Evolutionary conservation across 768 basidiomycete species (phyloP), one percentile per base, ranked within the genome.

Genomic region (Fomitopsis pulvina): DNA sequence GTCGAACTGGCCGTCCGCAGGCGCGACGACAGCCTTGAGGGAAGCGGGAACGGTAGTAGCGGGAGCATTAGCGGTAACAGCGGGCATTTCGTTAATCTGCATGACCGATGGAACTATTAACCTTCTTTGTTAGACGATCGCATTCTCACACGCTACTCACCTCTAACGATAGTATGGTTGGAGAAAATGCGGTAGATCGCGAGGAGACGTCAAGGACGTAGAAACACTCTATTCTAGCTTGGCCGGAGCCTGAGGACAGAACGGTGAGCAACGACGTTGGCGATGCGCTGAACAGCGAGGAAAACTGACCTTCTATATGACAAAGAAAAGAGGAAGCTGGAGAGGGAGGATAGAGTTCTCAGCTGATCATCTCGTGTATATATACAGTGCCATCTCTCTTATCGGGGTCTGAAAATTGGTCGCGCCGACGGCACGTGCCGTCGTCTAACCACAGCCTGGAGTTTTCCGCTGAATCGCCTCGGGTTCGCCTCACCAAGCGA

Each of bases 1-100:
- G 68, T 93, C 85, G 56, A 90, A 71, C 60, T 81, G 76, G 60
- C 76, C 80, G 49, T 78, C 77, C 48, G 77, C 73, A 54, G 78
- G 73, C 51, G 70, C 68, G 43, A 71, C 63, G 49, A 66, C 69
- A 51, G 83, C 79, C 73, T 90, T 90, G 71, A 90, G 81, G 52
- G 79, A 78, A 60, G 79, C 82, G 52, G 86, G 79, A 55, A 79
- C 71, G 59, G 85, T 77, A 56, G 69, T 71, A 54, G 68, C 59
- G 60, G 85, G 75, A 70, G 80, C 66, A 60, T 80, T 69, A 61
- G 88, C 80, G 54, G 83, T 83, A 69, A 80, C 79, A 71, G 87
- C 82, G 57, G 88, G 86, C 88, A 92, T 92, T 70, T 82, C 74
- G 73, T 68, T 64, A 61, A 71, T 79, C 79, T 84, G 59, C 41